Evolutionary conservation across 176 grass and related monocot species (phyloP).

Genomic region (Coix lacrymajobi): DNA sequence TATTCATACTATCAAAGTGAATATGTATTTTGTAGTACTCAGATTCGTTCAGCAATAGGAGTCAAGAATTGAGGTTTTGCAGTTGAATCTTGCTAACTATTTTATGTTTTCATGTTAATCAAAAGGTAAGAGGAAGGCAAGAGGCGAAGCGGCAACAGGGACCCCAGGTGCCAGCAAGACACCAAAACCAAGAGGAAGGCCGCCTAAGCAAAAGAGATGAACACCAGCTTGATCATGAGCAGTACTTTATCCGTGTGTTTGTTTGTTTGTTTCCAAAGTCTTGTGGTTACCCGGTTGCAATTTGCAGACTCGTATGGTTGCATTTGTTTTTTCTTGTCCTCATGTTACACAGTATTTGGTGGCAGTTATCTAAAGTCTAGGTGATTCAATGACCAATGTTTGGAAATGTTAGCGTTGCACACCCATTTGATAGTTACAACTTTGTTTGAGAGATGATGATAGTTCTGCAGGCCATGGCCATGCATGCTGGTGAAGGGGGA

Average conservation of each 20-base stretch:
- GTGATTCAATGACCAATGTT: background rate
- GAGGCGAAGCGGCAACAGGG: background rate
- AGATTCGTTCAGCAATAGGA: background rate
- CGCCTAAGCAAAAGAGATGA: background rate
- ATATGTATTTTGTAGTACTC: background rate
- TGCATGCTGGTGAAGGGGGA: background rate
- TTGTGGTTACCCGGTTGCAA: background rate
- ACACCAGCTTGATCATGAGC: background rate
- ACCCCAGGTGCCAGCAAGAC: background rate
- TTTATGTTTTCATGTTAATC: background rate
- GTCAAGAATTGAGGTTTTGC: background rate
- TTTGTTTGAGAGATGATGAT: background rate
- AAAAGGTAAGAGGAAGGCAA: background rate
- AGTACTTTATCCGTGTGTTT: background rate
- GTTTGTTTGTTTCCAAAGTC: background rate
- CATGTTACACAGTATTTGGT: background rate
- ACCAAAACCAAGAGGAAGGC: slow-evolving; percentile 5
- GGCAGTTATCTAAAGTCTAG: background rate
- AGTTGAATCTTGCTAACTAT: background rate
- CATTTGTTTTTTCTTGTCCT: background rate
- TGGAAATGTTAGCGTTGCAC: background rate
- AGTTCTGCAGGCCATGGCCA: background rate
- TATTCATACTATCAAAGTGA: background rate
- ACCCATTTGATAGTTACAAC: background rate
- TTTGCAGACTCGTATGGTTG: background rate